Base-by-base conservation (phyloP, 2,329 filamentous ascomycete species). In the Beauveria bassiana region DNA sequence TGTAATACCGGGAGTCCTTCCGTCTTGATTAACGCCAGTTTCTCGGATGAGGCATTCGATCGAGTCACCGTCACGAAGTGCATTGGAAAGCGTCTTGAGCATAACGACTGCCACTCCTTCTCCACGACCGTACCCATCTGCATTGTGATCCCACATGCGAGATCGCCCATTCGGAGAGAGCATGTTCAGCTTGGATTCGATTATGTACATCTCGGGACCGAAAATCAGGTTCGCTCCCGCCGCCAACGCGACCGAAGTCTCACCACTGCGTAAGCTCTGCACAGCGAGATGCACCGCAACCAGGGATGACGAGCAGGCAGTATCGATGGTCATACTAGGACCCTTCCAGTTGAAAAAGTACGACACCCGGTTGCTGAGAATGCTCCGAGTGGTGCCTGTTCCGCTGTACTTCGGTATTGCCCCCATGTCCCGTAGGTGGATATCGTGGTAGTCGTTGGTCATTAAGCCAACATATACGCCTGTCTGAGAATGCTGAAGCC, bases 1-100 rank as follows among this genome's bases (percentile, higher is more conserved):
- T 0, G 82, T 84, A 53, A 85, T 81, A 5, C 81, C 81, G 0
- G 80, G 80, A 1, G 77, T 79, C 61, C 70, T 77, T 24, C 83
- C 83, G 66, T 86, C 82, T 63, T 79, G 77, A 66, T 82, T 83
- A 59, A 79, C 71, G 5, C 76, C 78, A 12, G 74, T 79, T 14
- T 73, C 78, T n/a, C 72, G 73, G 57, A 83, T 79, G 40, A 82
- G 73, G 24, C 78, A 77, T 47, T 76, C 72, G 62, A 83, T 79
- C 1, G 78, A 73, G 66, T 86, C 82, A 18, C 79, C 79, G 61
- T 83, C 82, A 34, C 68, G 67, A 5, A 83, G 62, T 0, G 82
- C 82, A 1, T 72, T 64, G 12, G 65, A 71, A 3, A 83, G 69
- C 2, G 65, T 67, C 65, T 84, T 85, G 8, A 85, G 62, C 0